These are phyloP conservation scores for Xylariomycetidae sp. DNA, from an alignment of 2,329 filamentous ascomycete genomes.

Conservation along the genomic window DNA sequence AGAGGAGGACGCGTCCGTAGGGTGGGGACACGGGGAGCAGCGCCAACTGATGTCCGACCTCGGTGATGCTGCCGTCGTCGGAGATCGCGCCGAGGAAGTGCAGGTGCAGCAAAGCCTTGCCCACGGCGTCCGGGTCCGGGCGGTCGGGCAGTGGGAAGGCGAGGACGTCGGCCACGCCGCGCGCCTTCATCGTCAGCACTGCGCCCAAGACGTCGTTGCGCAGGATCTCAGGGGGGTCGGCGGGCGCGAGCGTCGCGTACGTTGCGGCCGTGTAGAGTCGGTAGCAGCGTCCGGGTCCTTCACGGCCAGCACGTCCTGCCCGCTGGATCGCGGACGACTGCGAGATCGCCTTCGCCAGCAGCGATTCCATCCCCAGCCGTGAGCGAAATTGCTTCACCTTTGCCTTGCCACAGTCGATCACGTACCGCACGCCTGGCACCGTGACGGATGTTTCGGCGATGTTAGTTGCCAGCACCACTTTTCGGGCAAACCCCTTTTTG, in stretches of 20 bases:
- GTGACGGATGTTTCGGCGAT: conserved; percentile 99
- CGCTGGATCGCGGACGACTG: conserved; percentile 90
- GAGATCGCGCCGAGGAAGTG: conserved; percentile 71
- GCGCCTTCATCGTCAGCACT: conserved; percentile 87
- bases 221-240: conserved; percentile 82
- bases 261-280: conserved; percentile 78
- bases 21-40: conserved; percentile 76
- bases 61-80: conserved; percentile 66
- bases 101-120: conserved; percentile 76
- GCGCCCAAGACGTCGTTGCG: conserved; percentile 83
- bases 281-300: conserved; percentile 84
- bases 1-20: conserved; percentile 75
- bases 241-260: conserved; percentile 58
- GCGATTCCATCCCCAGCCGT: conserved; percentile 79
- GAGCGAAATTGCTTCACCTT: conserved; percentile 91
- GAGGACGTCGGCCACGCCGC: conserved; percentile 75
- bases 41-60: conserved; percentile 69
- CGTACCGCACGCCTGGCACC: conserved; percentile 84
- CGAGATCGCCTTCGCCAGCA: conserved; percentile 85
- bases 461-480: conserved; percentile 89
- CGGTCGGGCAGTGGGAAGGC: conserved; percentile 80
- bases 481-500: conserved; percentile 66
- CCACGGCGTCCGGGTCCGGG: conserved; percentile 69
- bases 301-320: conserved; percentile 85
- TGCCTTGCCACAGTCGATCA: conserved; percentile 88